Evolutionary conservation across 306 rosid species (phyloP).

Genomic region (Cucurbita pepo): DNA sequence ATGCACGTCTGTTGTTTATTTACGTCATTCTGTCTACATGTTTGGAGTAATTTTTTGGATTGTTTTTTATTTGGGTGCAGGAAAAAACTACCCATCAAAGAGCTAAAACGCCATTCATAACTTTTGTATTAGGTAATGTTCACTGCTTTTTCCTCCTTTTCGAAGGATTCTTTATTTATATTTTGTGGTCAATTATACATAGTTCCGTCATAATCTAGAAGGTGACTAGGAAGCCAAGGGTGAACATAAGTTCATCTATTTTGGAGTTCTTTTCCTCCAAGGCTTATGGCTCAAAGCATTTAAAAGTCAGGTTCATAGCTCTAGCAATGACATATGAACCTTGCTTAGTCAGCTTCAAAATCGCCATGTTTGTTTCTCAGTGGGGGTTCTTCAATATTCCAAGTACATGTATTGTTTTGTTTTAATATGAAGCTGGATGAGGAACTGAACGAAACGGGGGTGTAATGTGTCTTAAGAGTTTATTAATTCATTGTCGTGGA

Average conservation of each 20-base stretch:
- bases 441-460: neutral
- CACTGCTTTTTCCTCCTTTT: neutral
- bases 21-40: neutral
- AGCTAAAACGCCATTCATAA: slow-evolving; percentile 25
- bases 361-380: neutral
- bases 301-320: neutral
- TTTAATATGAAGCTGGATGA: neutral
- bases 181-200: neutral
- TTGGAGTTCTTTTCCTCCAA: neutral
- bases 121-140: slow-evolving; percentile 77
- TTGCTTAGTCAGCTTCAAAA: neutral
- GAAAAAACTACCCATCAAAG: slow-evolving; percentile 17
- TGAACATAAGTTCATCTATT: neutral
- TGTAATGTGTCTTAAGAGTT: neutral
- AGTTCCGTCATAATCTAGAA: neutral
- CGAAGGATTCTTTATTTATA: neutral
- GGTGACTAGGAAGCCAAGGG: neutral
- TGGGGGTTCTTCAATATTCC: neutral
- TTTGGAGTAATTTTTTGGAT: slow-evolving; percentile 4
- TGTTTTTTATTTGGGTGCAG: slow-evolving; percentile 36
- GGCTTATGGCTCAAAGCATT: neutral
- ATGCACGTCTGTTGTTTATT: neutral
- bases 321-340: neutral
- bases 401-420: neutral
- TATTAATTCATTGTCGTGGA: neutral